Conservation (phyloP, 495 filamentous ascomycete species). For the Xylaria grammica region DNA sequence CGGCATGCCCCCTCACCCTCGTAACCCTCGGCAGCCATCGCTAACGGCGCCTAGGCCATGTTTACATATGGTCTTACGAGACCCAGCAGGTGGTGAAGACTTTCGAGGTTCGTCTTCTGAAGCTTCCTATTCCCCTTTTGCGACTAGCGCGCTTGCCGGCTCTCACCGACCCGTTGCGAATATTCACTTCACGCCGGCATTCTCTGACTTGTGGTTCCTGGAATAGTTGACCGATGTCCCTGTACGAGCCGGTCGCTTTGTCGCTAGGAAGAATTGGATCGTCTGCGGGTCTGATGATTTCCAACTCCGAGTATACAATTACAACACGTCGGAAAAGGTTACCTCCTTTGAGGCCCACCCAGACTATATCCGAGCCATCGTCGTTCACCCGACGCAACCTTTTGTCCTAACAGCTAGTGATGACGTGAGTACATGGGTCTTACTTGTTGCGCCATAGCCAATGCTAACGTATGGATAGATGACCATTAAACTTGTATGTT, state of each 20-base stretch:
- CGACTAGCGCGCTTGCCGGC: background rate
- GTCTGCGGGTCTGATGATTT: constrained; percentile 99
- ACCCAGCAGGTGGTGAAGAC: constrained; percentile 98
- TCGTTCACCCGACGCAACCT: constrained; percentile 94
- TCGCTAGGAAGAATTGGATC: constrained; percentile 99
- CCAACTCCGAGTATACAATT: constrained; percentile 92
- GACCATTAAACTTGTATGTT: constrained; percentile 81
- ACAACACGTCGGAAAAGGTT: constrained; percentile 99
- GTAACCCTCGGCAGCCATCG: background rate
- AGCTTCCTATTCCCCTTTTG: background rate
- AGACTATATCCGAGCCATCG: constrained; percentile 97
- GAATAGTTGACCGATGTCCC: constrained; percentile 90
- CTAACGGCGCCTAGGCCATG: constrained; percentile 68
- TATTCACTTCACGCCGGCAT: background rate
- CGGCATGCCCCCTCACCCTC: constrained; percentile 54
- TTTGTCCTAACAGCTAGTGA: constrained; percentile 96
- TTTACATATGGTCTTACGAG: constrained; percentile 99
- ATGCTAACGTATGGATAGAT: constrained; percentile 50
- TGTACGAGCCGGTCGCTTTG: constrained; percentile 93
- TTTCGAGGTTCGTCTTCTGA: constrained; percentile 64
- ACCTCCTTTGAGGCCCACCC: constrained; percentile 98
- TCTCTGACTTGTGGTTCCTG: background rate
- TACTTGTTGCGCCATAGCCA: background rate
- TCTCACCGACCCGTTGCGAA: background rate
- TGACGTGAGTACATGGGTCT: constrained; percentile 98